Evolutionary conservation across 352 stramenopile genomes (phyloP), one percentile per base, ranked within the genome.

Genomic region (Globisporangium perplexum): DNA sequence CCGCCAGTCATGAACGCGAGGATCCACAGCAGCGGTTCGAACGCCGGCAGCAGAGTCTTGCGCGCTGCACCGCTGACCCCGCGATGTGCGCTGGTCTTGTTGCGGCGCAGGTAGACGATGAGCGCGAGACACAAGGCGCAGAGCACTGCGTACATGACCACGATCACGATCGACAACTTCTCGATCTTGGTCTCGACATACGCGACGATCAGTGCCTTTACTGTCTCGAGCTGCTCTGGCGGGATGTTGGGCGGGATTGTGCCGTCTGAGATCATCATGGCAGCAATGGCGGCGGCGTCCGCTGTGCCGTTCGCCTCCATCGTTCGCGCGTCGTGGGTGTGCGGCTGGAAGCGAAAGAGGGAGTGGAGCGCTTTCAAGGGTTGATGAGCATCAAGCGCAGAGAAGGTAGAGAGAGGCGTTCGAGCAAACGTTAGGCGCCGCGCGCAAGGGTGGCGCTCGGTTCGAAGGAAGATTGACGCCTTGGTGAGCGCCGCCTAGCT

Each of bases 11-110:
- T 56, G 28, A 38, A 41, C 24, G 58, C n/a, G 10, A 58, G 20
- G 23, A 44, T 58, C 58, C 71, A 79, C 22, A 90, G 49, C 15
- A 90, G 50, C 33, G 77, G 76, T 58, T 90, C 75, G 41, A 88
- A 92, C 0, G 79, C 69, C 1, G 78, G 81, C 2, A 92, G 52
- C 5, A 92, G 24, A 12, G 44, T 47, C 63, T 83, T 80, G 8
- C 72, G 62, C 11, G 73, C 74, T 35, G 75, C 75, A 24, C 56
- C 53, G 0, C 57, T 55, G 26, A 77, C 62, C 17, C 72, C 73
- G 14, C 69, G 67, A 44, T 67, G 66, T 0, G 71, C 70, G 0
- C 68, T 55, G n/a, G 66, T 53, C 18, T 71, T 66, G 28, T 82
- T 73, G 53, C 71, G 55, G 1, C 69, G 75, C 59, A 84, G 58